These are phyloP conservation scores for Aotearoamyces nothofagi DNA, from an alignment of 2,329 filamentous ascomycete species.

Conservation along the genomic window DNA sequence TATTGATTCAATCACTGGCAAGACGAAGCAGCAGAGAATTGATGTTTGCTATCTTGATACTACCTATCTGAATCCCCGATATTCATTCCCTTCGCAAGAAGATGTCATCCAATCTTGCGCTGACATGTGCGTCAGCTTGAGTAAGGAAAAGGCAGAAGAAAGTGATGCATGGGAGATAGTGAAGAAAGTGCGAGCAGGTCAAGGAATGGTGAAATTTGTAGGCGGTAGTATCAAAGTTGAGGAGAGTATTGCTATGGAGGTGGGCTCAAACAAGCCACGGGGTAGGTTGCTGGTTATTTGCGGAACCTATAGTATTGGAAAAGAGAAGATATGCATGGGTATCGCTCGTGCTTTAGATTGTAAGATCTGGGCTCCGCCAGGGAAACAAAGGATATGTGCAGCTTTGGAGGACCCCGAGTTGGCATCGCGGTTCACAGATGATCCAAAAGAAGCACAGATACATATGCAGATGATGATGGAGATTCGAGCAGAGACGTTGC, in stretches of 20 bases:
- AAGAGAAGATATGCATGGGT: conserved; percentile 87
- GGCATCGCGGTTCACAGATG: conserved; percentile 55
- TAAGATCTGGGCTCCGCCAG: conserved; percentile 77
- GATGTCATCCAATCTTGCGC: conserved; percentile 81
- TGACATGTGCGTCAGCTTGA: conserved; percentile 69
- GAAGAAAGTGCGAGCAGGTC: conserved; percentile 36
- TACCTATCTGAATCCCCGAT: conserved; percentile 90
- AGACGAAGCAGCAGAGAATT: conserved; percentile 67
- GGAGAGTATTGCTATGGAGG: conserved; percentile 12
- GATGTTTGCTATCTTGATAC: conserved; percentile 96
- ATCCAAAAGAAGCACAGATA: conserved; percentile 78
- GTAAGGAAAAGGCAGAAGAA: conserved; percentile 45
- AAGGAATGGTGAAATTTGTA: conserved; percentile 49
- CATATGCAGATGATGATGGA: conserved; percentile 97
- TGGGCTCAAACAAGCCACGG: conserved; percentile 20
- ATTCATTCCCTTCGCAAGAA: conserved; percentile 80
- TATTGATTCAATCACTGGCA: conserved; percentile 54
- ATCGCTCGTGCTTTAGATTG: conserved; percentile 74
- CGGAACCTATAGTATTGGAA: conserved; percentile 95
- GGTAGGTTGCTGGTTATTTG: conserved; percentile 79
- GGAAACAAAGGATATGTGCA: conserved; percentile 71
- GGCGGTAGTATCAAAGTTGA: conserved; percentile 20
- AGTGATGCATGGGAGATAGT: conserved; percentile 38
- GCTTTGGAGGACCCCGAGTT: conserved; percentile 81
- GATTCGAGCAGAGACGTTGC: conserved; percentile 77